Evolutionary conservation across 768 basidiomycete genomes (phyloP), one percentile per base, ranked within the genome.

Genomic region (Kwoniella dendrophila): DNA sequence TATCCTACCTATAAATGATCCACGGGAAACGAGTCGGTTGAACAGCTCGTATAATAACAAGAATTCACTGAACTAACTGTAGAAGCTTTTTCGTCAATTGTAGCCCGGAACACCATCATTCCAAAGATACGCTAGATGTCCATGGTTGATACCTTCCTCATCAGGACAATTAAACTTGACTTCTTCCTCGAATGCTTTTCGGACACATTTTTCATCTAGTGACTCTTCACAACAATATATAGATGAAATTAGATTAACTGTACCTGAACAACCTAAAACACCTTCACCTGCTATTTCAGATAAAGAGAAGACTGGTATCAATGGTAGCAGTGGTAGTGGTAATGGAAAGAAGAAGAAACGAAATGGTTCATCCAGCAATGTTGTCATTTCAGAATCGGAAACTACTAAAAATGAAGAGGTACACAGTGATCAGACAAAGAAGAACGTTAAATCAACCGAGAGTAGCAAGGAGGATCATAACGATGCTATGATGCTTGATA

Each of bases 71-170:
- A 20, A 43, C 41, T 43, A 20, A 43, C 12, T 43, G 41, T 20
- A 11, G 18, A n/a, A n/a, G n/a, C n/a, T 20, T 43, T 10, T 20
- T 43, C 18, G 41, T 14, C 5, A 8, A 6, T 5, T 5, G 20
- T 43, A 95, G 92, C 89, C 90, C 30, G 92, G 92, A 5, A 87
- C 92, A 1, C 87, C 92, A 3, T 79, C 92, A 24, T 96, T 96
- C 72, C 92, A 96, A 74, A 83, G 88, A 12, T 92, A 94, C 75
- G 90, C 92, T 72, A 87, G 92, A 34, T 95, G 92, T 78, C 89
- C 87, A 41, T 96, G 92, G 92, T 86, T 89, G 73, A 84, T 96
- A 29, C 33, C 56, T 11, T 50, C 58, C 14, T n/a, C 67, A 12
- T 55, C 64, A 16, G 45, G 57, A 14, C 47, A 54, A 7, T 62